Evolutionary conservation across 2,329 filamentous ascomycete species (phyloP).

Genomic region (Penicillium glabrum): DNA sequence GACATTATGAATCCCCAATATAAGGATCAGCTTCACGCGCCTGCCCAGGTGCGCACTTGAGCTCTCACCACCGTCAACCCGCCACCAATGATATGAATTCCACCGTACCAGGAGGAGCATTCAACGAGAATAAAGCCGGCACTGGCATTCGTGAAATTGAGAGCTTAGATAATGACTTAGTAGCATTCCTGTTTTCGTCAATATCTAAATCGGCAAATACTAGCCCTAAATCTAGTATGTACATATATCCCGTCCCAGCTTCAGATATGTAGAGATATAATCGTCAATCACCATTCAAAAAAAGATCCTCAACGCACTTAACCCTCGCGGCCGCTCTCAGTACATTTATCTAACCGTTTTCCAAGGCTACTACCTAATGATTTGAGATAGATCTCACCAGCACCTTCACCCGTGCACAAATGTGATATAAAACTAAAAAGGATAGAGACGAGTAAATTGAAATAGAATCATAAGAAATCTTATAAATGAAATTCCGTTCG

Average conservation of each 20-base stretch:
- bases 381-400: neutral
- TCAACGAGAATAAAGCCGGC: neutral
- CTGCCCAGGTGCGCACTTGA: neutral
- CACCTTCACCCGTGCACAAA: neutral
- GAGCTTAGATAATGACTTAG: too few relatives aligned
- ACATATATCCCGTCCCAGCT: too few relatives aligned
- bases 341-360: too few relatives aligned
- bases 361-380: too few relatives aligned
- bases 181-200: too few relatives aligned
- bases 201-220: too few relatives aligned
- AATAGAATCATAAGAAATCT: neutral
- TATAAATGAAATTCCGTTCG: neutral
- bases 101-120: neutral
- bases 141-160: too few relatives aligned
- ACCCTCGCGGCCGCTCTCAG: too few relatives aligned
- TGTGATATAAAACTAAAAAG: neutral
- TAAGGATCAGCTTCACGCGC: neutral
- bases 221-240: too few relatives aligned
- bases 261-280: too few relatives aligned
- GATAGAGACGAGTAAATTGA: neutral
- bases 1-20: neutral
- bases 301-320: too few relatives aligned
- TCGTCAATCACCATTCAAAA: too few relatives aligned
- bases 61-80: neutral
- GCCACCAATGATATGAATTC: neutral